phyloP scores from a whole-genome alignment of 768 basidiomycete species.

The Boletus edulis region DNA sequence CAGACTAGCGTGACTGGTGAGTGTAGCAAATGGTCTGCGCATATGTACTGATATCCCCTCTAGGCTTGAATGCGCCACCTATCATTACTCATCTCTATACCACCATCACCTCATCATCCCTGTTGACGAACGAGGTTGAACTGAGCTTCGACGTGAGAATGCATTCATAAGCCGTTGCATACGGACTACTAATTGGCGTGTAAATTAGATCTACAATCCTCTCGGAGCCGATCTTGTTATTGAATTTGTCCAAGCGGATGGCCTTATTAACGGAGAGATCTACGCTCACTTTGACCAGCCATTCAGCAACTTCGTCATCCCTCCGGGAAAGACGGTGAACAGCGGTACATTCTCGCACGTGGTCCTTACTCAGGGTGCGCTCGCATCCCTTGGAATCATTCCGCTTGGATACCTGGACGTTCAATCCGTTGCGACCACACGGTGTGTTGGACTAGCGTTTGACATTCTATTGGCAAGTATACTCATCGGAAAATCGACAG shows the following conservation, averaged over 20 bases:
- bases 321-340: slow-evolving; percentile 56
- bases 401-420: slow-evolving; percentile 55
- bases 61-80: slow-evolving; percentile 48
- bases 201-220: slow-evolving; percentile 51
- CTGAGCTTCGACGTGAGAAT: slow-evolving; percentile 56
- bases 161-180: not conserved
- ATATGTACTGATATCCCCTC: not conserved
- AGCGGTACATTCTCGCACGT: slow-evolving; percentile 60
- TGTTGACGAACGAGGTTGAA: slow-evolving; percentile 49
- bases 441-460: slow-evolving; percentile 21
- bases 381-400: slow-evolving; percentile 55
- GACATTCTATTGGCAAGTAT: not conserved
- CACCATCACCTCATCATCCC: slow-evolving; percentile 47
- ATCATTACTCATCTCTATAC: slow-evolving; percentile 59
- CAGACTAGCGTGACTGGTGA: slow-evolving; percentile 48
- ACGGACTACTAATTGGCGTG: not conserved
- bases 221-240: slow-evolving; percentile 56
- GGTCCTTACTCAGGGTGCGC: slow-evolving; percentile 55
- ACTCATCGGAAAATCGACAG: slow-evolving; percentile 13
- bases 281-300: slow-evolving; percentile 59
- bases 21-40: not conserved
- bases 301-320: slow-evolving; percentile 55
- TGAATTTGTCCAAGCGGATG: slow-evolving; percentile 55
- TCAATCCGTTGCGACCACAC: slow-evolving; percentile 43
- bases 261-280: slow-evolving; percentile 46